Percentiles rank a stretch among this genome's conserved stretches.
These are phyloP conservation scores for Limtongia smithiae DNA, from an alignment of 805 yeast species.

Conservation along the genomic window DNA sequence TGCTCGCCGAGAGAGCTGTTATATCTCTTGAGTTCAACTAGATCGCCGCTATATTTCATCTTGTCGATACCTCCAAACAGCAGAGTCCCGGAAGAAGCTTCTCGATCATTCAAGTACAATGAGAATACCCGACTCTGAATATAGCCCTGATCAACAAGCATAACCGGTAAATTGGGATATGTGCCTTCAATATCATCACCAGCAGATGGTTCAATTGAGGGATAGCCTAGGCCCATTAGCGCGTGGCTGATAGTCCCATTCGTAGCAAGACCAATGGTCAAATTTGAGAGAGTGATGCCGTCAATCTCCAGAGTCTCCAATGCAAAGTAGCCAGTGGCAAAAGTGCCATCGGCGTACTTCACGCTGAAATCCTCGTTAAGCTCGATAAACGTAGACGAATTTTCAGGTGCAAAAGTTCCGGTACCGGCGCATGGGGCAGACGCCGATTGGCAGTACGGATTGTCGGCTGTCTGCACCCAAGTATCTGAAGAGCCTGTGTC, in stretches of 20 bases:
- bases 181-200: conserved; percentile 27
- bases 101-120: conserved; percentile 48
- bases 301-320: conserved; percentile 56
- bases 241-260: conserved; percentile 60
- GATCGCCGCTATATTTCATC: conserved; percentile 44
- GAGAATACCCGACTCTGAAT: conserved; percentile 58
- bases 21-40: conserved; percentile 40
- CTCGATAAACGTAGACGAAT: conserved; percentile 32
- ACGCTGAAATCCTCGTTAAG: conserved; percentile 36
- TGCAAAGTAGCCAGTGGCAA: conserved; percentile 59
- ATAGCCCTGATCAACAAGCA: conserved; percentile 54
- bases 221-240: conserved; percentile 41
- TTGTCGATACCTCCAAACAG: conserved; percentile 53
- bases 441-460: conserved; percentile 28
- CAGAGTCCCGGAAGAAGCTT: conserved; percentile 31
- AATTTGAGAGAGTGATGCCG: conserved; percentile 44
- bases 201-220: conserved; percentile 35
- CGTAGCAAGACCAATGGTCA: conserved; percentile 76
- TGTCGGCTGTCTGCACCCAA: conserved; percentile 46
- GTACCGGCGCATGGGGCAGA: conserved; percentile 30
- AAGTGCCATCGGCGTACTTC: conserved; percentile 46
- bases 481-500: conserved; percentile 77
- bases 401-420: conserved; percentile 32
- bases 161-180: conserved; percentile 65
- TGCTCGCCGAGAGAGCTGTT: not conserved